Percentiles rank a stretch among this genome's conserved stretches.
These are phyloP conservation scores for Thamnidium elegans DNA, from an alignment of 192 early-diverging fungal genomes.

Conservation along the genomic window DNA sequence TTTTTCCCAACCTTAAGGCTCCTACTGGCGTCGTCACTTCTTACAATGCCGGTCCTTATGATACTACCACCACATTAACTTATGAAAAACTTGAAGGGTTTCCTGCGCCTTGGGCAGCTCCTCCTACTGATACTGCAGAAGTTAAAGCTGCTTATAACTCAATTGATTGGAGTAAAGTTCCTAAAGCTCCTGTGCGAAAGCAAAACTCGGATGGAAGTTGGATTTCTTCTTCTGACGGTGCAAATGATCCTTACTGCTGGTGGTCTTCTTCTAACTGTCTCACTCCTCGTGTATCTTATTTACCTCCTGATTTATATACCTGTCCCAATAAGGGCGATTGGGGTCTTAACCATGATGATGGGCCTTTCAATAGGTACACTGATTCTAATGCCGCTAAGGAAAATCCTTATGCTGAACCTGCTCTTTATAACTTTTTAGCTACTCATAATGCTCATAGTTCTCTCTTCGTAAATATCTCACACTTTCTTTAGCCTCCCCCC, in stretches of 20 bases:
- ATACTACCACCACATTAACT: too few relatives aligned
- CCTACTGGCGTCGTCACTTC: too few relatives aligned
- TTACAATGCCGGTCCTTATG: too few relatives aligned
- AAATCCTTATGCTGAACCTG: constrained; percentile 18
- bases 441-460: constrained; percentile 12
- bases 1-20: neutral
- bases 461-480: constrained; percentile 12
- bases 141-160: constrained; percentile 17
- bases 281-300: constrained; percentile 6
- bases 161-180: constrained; percentile 30
- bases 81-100: constrained; percentile 8
- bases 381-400: neutral
- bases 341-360: constrained; percentile 49
- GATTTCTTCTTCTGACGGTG: neutral
- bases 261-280: constrained; percentile 26
- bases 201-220: constrained; percentile 10
- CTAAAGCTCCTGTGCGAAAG: constrained; percentile 18
- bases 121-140: constrained; percentile 31
- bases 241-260: constrained; percentile 25
- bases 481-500: neutral
- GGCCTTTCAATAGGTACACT: constrained; percentile 23
- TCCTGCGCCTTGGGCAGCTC: constrained; percentile 22
- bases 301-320: constrained; percentile 15
- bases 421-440: constrained; percentile 27
- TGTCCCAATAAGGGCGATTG: constrained; percentile 35